Evolutionary conservation across 1,139 yeast genomes (phyloP), one percentile per base, ranked within the genome.

Genomic region (Geotrichum australiense): DNA sequence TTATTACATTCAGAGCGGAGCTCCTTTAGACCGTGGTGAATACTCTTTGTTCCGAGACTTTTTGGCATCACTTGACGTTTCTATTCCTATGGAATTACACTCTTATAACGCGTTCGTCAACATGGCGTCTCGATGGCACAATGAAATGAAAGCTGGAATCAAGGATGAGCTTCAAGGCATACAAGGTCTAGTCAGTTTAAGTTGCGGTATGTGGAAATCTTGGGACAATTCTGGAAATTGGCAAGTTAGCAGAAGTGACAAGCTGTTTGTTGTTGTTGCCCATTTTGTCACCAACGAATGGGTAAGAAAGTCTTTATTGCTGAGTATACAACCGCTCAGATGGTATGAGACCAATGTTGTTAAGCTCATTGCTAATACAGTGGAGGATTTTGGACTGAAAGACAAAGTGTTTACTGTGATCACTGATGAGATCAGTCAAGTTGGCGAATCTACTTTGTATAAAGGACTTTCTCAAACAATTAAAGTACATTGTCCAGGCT

Each of bases 171-270:
- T 45, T 5, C 31, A 27, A 7, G 18, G 33, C 14, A 33, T 42
- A 6, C 37, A 34, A 19, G 46, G 46, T 21, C 40, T 27, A 11
- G 29, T 45, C 19, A 42, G 46, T 28, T 31, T 45, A 7, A 42
- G 42, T 29, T 45, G 48, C 24, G 48, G 48, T 11, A 29, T 42
- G 11, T 45, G 48, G 48, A 41, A 41, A 22, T 32, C 41, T 8
- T 39, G 37, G 37, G 45, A 37, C n/a, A 41, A 41, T 14, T 42
- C 37, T 21, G 46, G 46, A 8, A 20, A 23, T 24, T 35, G 26
- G 14, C 40, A 39, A 6, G 31, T 26, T 24, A 28, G 25, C 18
- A 33, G 46, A 11, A 35, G 42, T 14, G 42, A 39, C 28, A 35
- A 42, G 11, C 20, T 42, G 16, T 41, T 45, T 30, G 43, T 45